Base-by-base conservation (phyloP, 495 filamentous ascomycete species). In the Hyaloscypha variabilis region DNA sequence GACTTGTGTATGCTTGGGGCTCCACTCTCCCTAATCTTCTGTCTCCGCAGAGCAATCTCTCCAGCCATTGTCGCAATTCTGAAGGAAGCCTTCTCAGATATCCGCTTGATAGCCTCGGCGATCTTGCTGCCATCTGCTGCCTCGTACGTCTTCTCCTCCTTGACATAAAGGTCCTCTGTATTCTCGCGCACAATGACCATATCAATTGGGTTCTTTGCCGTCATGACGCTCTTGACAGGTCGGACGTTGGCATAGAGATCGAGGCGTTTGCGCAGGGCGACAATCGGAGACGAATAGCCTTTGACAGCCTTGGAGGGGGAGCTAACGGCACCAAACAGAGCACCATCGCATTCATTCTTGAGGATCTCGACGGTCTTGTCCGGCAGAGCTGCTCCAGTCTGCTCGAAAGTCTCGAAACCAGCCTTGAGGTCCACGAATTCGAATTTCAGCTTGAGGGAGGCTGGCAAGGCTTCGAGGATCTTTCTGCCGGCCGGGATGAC, bases 161-260 rank as follows among this genome's bases (percentile, higher is more conserved):
- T 99, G 66, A 99, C 96, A 83, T 99, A 99, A 28, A 99, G 83
- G 73, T 98, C 95, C 80, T 99, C 95, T 60, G 95, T 99, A 81
- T 99, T 99, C 78, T 99, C 95, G 64, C 95, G 90, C 60, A 98
- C 95, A 69, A 97, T 99, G 74, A 99, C 95, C 71, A 99, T 87
- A 81, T 99, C 95, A 74, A 98, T 93, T 60, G 90, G 87, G 60
- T 81, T 82, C 42, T 81, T 77, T 55, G 78, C 81, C 2, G 80
- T 79, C 29, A 77, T 72, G 63, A 93, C 90, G 56, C 89, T 90
- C 83, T 97, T 98, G 73, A 97, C 95, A 55, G 95, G 95, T 42
- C 95, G 92, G 51, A 99, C 92, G 74, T 99, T 99, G 81, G 96
- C 95, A 80, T 96, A 98, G 57, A 99, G 87, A 78, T 94, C 89